Conservation (phyloP, 148 eudicot species). For the Fagopyrum homotropicum region DNA sequence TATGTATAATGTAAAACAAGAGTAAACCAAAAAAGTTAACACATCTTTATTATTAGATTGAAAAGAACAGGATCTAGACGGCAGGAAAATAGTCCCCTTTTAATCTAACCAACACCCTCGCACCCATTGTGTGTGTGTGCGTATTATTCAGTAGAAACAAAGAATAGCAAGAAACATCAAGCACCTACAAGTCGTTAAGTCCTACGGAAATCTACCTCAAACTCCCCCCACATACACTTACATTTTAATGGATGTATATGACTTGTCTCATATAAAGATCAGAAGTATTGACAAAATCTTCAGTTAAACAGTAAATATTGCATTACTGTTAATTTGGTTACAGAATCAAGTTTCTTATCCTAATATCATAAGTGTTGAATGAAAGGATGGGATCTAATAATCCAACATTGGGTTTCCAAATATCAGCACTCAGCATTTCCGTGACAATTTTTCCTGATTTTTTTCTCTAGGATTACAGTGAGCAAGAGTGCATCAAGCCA, state of each 20-base stretch:
- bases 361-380: neutral
- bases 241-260: neutral
- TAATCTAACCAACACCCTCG: neutral
- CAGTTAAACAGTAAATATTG: neutral
- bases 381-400: constrained; percentile 3
- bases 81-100: neutral
- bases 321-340: neutral
- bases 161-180: neutral
- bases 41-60: neutral
- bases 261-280: neutral
- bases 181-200: neutral
- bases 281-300: neutral
- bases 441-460: neutral
- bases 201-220: neutral
- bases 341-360: neutral
- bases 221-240: neutral
- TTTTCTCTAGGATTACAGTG: neutral
- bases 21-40: neutral
- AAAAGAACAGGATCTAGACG: neutral
- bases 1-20: neutral
- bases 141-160: neutral
- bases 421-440: neutral
- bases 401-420: neutral
- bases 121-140: neutral
- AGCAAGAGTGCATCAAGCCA: neutral